phyloP scores from a whole-genome alignment of 306 rosid species.

The Medicago ruthenica region DNA sequence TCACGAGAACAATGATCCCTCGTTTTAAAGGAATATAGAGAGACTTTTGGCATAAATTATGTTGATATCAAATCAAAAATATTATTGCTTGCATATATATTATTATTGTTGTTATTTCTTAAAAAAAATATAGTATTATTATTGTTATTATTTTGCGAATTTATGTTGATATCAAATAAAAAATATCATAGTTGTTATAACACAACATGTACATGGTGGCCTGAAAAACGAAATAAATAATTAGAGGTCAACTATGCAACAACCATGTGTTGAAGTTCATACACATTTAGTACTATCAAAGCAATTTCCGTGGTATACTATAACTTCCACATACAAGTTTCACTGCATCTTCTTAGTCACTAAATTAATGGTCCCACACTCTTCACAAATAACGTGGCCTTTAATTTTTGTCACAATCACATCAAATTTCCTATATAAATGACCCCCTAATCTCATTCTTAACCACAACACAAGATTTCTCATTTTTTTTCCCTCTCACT shows the following conservation, averaged over 20 bases:
- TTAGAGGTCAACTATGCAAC: background rate
- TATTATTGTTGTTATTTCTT: no score
- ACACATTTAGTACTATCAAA: constrained; percentile 5
- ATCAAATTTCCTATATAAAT: constrained; percentile 26
- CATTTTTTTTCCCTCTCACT: background rate
- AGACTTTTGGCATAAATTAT: no score
- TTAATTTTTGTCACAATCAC: background rate
- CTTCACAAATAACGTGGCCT: constrained; percentile 1
- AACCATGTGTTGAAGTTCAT: constrained; percentile 8
- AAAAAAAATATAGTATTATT: no score
- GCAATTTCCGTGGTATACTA: background rate
- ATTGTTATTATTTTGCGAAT: no score
- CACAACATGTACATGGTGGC: background rate
- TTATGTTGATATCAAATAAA: no score
- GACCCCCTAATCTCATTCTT: background rate
- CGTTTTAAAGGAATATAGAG: no score
- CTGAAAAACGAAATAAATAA: background rate
- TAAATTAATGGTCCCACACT: constrained; percentile 18
- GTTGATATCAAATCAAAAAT: no score
- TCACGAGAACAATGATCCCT: no score
- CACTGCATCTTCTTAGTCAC: constrained; percentile 36
- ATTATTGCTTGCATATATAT: no score
- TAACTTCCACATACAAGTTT: constrained; percentile 39
- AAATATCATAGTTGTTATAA: background rate
- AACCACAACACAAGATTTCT: background rate